These are phyloP conservation scores for Leucoagaricus sp. DNA, from an alignment of 1,284 basidiomycete species.

Conservation along the genomic window DNA sequence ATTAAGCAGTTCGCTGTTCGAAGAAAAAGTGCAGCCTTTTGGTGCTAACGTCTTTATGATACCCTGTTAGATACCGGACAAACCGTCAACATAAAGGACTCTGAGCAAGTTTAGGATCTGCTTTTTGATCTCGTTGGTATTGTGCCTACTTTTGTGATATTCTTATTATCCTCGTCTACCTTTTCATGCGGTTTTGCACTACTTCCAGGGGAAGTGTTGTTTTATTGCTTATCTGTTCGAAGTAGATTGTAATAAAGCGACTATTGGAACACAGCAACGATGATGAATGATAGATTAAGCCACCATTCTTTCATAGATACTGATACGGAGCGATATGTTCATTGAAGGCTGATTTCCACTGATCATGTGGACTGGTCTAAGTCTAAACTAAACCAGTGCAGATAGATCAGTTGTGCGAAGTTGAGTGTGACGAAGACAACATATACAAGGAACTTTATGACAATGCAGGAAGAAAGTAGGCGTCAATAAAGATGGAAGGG, in stretches of 20 bases:
- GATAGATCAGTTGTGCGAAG: too few species aligned
- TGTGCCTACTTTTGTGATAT: conserved; percentile 16
- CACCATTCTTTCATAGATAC: too few species aligned
- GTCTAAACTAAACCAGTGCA: too few species aligned
- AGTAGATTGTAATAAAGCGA: conserved; percentile 4
- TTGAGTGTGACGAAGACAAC: too few species aligned
- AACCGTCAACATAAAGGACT: not conserved
- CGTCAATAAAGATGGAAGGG: too few species aligned
- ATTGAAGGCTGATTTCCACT: too few species aligned
- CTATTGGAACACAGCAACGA: not conserved
- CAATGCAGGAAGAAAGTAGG: too few species aligned
- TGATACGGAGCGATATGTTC: not conserved
- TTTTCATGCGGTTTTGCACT: conserved; percentile 17
- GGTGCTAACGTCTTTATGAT: conserved; percentile 2
- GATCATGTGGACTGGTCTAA: too few species aligned
- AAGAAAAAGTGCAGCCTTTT: not conserved
- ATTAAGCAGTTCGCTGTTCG: not conserved
- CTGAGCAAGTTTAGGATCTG: conserved; percentile 6
- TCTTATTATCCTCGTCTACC: conserved; percentile 16
- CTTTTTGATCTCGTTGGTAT: conserved; percentile 11
- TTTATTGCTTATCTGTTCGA: conserved; percentile 5
- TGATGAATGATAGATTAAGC: not conserved
- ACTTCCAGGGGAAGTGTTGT: conserved; percentile 13
- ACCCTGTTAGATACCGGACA: conserved; percentile 7
- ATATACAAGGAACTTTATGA: too few species aligned